Conservation (phyloP, 805 yeast genomes). For the Priceomyces castillae region DNA sequence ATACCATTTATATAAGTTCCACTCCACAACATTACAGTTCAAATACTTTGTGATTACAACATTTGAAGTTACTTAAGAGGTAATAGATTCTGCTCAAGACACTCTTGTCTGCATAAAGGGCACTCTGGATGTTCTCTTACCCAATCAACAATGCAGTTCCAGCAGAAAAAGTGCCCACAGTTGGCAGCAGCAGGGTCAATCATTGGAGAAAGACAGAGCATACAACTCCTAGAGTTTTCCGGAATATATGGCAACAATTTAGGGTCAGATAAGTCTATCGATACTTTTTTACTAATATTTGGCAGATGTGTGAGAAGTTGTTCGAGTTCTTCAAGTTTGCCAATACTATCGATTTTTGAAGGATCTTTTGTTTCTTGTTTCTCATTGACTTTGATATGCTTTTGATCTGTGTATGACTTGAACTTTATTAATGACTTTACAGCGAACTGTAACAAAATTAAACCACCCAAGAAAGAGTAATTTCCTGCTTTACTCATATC, state of each 20-base stretch:
- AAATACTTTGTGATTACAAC: slow-evolving; percentile 2
- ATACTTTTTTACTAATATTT: slow-evolving; percentile 12
- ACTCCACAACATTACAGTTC: too few species aligned
- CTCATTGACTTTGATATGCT: slow-evolving; percentile 10
- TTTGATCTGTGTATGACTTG: slow-evolving; percentile 22
- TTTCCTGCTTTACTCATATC: slow-evolving; percentile 48
- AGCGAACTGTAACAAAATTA: slow-evolving; percentile 52
- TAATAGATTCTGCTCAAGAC: slow-evolving; percentile 60
- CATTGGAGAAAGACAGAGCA: slow-evolving; percentile 81
- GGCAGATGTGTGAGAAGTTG: background rate
- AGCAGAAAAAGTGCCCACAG: slow-evolving; percentile 93
- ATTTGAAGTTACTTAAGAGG: slow-evolving; percentile 41
- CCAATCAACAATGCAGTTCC: slow-evolving; percentile 91
- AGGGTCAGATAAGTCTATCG: slow-evolving; percentile 57
- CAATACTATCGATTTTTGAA: background rate
- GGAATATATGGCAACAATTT: slow-evolving; percentile 64
- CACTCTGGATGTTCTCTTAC: slow-evolving; percentile 84
- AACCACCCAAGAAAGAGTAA: slow-evolving; percentile 71
- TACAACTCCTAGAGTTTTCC: slow-evolving; percentile 68
- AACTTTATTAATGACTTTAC: slow-evolving; percentile 42
- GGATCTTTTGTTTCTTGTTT: slow-evolving; percentile 1
- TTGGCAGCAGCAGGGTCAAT: slow-evolving; percentile 77
- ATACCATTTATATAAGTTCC: too few species aligned
- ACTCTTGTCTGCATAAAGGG: slow-evolving; percentile 80
- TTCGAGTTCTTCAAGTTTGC: slow-evolving; percentile 6